These are phyloP conservation scores for Auricularia sp. DNA, from an alignment of 768 basidiomycete genomes.

Conservation along the genomic window DNA sequence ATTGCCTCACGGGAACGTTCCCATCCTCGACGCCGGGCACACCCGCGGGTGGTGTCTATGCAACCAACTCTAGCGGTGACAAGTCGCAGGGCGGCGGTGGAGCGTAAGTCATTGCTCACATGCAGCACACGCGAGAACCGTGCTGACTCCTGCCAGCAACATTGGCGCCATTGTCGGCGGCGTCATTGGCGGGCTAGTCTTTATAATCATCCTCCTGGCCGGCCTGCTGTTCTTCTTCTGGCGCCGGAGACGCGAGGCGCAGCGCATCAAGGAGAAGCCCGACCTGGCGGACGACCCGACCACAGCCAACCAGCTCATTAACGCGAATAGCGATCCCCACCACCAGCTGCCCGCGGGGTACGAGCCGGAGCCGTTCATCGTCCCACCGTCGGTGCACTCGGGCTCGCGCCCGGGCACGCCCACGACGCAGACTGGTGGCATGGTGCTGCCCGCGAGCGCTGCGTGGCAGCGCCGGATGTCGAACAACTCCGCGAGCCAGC, in stretches of 20 bases:
- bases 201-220: constrained; percentile 17
- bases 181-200: constrained; percentile 34
- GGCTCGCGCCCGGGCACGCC: constrained; percentile 3
- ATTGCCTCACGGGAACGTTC: constrained; percentile 48
- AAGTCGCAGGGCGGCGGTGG: constrained; percentile 28
- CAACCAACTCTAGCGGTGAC: constrained; percentile 16
- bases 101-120: not conserved
- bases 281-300: constrained; percentile 50
- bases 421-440: not conserved
- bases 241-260: constrained; percentile 34
- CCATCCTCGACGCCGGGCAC: constrained; percentile 70
- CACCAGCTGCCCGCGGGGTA: constrained; percentile 61
- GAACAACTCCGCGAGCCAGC: not conserved
- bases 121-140: not conserved
- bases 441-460: not conserved
- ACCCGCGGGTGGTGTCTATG: constrained; percentile 49
- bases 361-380: constrained; percentile 65
- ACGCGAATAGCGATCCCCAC: constrained; percentile 20
- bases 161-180: constrained; percentile 47
- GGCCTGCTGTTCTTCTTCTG: constrained; percentile 40
- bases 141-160: not conserved
- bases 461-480: not conserved
- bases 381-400: constrained; percentile 41
- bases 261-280: constrained; percentile 42
- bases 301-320: constrained; percentile 41